Base-by-base conservation (phyloP, 1,284 basidiomycete species). In the Pyrrhoderma noxium region DNA sequence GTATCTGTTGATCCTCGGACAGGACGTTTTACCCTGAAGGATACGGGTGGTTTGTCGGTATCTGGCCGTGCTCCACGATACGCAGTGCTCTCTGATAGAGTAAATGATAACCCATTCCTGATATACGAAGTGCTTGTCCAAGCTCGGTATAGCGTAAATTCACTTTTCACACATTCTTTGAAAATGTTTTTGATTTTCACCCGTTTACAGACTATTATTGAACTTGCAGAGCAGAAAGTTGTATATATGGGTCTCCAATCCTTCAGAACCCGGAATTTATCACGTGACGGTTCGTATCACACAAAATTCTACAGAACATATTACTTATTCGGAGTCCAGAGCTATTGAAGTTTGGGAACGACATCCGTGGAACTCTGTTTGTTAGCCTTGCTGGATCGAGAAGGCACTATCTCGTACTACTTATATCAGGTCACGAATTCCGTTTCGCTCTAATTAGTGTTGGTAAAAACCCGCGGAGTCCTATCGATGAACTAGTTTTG, bases 361-460 rank as follows among this genome's bases (percentile, higher is more conserved):
- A 73, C 13, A 70, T 74, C 8, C 77, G 76, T 40, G 76, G 73
- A 22, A 73, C 65, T 44, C 69, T 89, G 31, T 89, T 80, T 63
- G 82, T 90, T 55, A 80, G 82, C 58, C 74, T 91, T 13, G 65
- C 79, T 37, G 82, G 75, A 57, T 88, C 82, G 61, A 80, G 80
- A 0, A 72, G 70, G 35, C 80, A 89, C 61, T 89, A 89, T 62
- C 77, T 90, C 18, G 85, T 89, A 9, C 71, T 86, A 37, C 80
- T 85, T 43, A 82, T 91, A 57, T 82, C 82, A 0, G 85, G 89
- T 60, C 77, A 82, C 46, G 75, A 81, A 48, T 84, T 89, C 61
- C 78, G 79, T 44, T 90, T 82, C 61, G 89, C 87, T 2, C 74
- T 90, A 35, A 85, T 89, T 52, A 79, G 74, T 13, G 79, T 78